Base-by-base conservation (phyloP, 495 filamentous ascomycete genomes). In the Podospora conica region DNA sequence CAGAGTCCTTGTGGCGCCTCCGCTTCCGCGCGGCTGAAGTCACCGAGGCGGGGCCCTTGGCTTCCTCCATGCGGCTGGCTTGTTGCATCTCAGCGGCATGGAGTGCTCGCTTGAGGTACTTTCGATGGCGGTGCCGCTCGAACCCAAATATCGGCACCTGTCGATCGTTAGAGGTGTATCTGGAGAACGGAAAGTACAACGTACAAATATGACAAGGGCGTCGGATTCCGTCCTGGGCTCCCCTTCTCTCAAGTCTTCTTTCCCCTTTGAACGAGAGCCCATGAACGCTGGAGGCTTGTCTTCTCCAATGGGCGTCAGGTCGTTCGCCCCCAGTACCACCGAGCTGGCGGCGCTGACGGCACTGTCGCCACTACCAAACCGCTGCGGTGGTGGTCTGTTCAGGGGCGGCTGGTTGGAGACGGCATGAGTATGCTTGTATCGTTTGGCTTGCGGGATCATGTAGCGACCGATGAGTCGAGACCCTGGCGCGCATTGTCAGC, bases 391-490 rank as follows among this genome's bases (percentile, higher is more conserved):
- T 1, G 58, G 63, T 22, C 55, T 53, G 9, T 62, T 59, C 15
- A 63, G 53, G 10, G 54, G 53, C 25, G 62, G 4, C 15, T 33
- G 54, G 0, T 54, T 28, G 4, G 33, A 12, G 8, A 25, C 22
- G 10, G 23, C 22, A 10, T 63, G 58, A 25, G 61, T 65, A 22
- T 68, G 58, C 40, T 68, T 68, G 63, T 68, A 65, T 25, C 66
- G 53, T 31, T 54, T 40, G 10, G 63, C 66, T 10, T 68, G 66
- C 9, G 66, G 66, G 58, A 68, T 62, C 66, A 68, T 68, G 58
- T 68, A 68, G 9, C 66, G 66, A 25, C 65, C 66, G 63, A 68
- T 68, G 23, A 68, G 63, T 20, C 63, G 66, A 22, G 66, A 68
- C 4, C 66, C 66, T 59, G 10, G 10, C 2, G 29, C 10, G 29